These are phyloP conservation scores for Annulohypoxylon truncatum DNA, from an alignment of 2,329 filamentous ascomycete species.

Conservation along the genomic window DNA sequence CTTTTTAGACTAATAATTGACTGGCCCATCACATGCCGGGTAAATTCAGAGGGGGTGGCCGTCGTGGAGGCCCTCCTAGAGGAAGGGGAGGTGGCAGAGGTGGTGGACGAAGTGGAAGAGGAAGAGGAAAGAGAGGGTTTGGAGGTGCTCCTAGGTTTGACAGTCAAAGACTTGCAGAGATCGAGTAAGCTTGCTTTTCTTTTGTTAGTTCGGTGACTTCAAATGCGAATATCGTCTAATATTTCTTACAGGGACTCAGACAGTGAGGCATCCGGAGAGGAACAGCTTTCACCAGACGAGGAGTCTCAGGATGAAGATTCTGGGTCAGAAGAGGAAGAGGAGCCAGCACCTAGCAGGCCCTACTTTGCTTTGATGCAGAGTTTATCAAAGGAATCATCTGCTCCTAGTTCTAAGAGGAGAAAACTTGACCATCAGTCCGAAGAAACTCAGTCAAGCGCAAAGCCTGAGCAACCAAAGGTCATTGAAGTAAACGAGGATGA, in stretches of 20 bases:
- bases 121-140: slow-evolving; percentile 46
- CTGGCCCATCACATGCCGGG: slow-evolving; percentile 35
- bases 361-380: slow-evolving; percentile 71
- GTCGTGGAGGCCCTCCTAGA: slow-evolving; percentile 41
- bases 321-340: slow-evolving; percentile 58
- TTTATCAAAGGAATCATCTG: slow-evolving; percentile 57
- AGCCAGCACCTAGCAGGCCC: slow-evolving; percentile 56
- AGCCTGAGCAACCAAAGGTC: slow-evolving; percentile 46
- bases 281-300: slow-evolving; percentile 57
- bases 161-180: slow-evolving; percentile 58
- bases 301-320: slow-evolving; percentile 58
- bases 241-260: slow-evolving; percentile 46
- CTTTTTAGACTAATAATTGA: not conserved
- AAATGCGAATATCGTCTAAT: slow-evolving; percentile 27
- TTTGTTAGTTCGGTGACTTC: not conserved
- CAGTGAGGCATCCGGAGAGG: slow-evolving; percentile 51
- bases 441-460: slow-evolving; percentile 37
- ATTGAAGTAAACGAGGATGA: slow-evolving; percentile 45
- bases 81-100: slow-evolving; percentile 44
- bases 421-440: slow-evolving; percentile 60
- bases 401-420: slow-evolving; percentile 65
- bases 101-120: slow-evolving; percentile 43
- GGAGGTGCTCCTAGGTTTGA: slow-evolving; percentile 56
- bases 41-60: slow-evolving; percentile 41
- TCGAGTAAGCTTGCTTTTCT: slow-evolving; percentile 52